Evolutionary conservation across 805 yeast species (phyloP).

Genomic region (Osmozyma mogii): DNA sequence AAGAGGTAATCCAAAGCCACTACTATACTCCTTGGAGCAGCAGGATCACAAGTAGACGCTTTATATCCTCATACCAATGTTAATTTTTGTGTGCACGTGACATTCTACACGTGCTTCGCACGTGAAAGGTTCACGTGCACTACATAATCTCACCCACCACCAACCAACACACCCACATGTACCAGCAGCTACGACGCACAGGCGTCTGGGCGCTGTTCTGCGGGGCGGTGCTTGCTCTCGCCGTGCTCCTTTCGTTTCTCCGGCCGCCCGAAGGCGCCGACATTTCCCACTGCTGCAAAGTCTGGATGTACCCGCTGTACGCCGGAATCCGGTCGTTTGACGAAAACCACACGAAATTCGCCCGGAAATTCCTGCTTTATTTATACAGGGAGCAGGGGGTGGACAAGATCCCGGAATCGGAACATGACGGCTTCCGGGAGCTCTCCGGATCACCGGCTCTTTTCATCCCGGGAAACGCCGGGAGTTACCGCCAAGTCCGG

Average conservation of each 20-base stretch:
- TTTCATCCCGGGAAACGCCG: constrained; percentile 97
- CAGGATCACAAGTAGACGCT: too few relatives aligned
- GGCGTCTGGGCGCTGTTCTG: constrained; percentile 8
- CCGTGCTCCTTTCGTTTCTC: too few relatives aligned
- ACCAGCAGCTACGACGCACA: too few relatives aligned
- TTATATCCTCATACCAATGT: too few relatives aligned
- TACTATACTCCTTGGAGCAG: too few relatives aligned
- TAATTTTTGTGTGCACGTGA: too few relatives aligned
- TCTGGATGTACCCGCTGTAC: constrained; percentile 80
- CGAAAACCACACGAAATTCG: constrained; percentile 55
- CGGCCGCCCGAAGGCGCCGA: constrained; percentile 22
- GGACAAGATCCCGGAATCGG: constrained; percentile 45
- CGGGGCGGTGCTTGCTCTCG: constrained; percentile 7
- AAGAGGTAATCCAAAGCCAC: too few relatives aligned
- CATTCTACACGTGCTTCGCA: too few relatives aligned
- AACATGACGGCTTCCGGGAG: constrained; percentile 18
- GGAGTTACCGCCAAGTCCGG: constrained; percentile 81
- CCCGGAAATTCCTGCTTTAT: constrained; percentile 77
- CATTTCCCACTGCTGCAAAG: constrained; percentile 47
- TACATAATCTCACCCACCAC: too few relatives aligned
- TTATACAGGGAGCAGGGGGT: constrained; percentile 78
- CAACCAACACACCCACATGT: too few relatives aligned
- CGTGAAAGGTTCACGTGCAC: too few relatives aligned
- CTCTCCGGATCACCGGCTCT: constrained; percentile 77
- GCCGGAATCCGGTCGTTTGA: constrained; percentile 71